Base-by-base conservation (phyloP, 2,329 filamentous ascomycete species). In the Blumeriella jaapii region DNA sequence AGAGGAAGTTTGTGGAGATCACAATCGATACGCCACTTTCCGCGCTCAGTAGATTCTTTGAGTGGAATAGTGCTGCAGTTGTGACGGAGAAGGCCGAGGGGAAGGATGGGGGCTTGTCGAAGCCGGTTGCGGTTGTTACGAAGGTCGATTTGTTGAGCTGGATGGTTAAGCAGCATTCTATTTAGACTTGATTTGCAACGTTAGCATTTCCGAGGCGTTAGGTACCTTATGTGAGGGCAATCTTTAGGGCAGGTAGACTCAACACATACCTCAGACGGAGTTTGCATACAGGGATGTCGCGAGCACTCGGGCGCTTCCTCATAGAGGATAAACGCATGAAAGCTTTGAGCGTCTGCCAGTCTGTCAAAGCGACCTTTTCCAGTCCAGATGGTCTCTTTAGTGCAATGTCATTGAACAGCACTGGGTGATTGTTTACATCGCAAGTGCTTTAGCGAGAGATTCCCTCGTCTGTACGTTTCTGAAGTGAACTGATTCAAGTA, bases 11-110 rank as follows among this genome's bases (percentile, higher is more conserved):
- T 61, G 82, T 96, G 32, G 82, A 96, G 61, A 94, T 98, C 55
- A 96, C 91, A 5, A 67, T 82, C 56, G 83, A 95, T 47, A 98
- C 91, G 1, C 81, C 82, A 3, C 68, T 98, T 24, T 74, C 71
- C 29, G 78, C 82, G 28, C 68, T 98, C 35, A 89, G 85, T 65
- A 78, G 82, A 53, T 98, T 98, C 63, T 85, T 96, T 47, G 86
- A 96, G 63, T 96, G 91, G 86, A 96, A 98, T 61, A 91, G 82
- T 49, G 89, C 91, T 0, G 91, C 91, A 0, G 77, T 98, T 31
- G 85, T 98, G 3, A 98, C 89, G 0, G 87, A 96, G 59, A 69
- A 73, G 48, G 64, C 65, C 9, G 62, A 62, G 25, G 69, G 38
- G 62, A 65, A 36, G 61, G 67, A 40, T 9, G 53, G 52, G 25